Evolutionary conservation across 2,329 filamentous ascomycete species (phyloP).

Genomic region (Claviceps digitariae): DNA sequence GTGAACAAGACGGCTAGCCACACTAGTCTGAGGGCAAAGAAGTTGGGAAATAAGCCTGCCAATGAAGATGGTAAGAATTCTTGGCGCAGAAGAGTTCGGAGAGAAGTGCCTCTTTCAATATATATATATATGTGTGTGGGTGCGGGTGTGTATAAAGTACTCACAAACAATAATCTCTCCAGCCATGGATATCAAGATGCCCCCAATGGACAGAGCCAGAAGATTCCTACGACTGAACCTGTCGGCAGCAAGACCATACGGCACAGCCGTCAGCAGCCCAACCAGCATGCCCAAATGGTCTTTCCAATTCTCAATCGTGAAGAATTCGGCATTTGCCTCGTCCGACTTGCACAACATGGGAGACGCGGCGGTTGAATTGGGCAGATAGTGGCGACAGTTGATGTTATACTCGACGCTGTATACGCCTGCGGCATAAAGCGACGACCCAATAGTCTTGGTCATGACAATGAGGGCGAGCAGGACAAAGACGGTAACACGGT

Average conservation of each 20-base stretch:
- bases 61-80: too few species aligned
- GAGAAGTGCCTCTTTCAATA: too few species aligned
- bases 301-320: not conserved
- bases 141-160: too few species aligned
- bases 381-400: not conserved
- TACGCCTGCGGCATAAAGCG: not conserved
- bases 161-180: slow-evolving; percentile 3
- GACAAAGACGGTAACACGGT: not conserved
- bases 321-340: not conserved
- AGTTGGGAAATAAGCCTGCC: slow-evolving; percentile 1
- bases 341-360: not conserved
- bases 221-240: slow-evolving; percentile 4
- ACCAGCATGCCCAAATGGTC: not conserved
- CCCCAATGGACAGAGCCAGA: slow-evolving; percentile 2
- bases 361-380: not conserved
- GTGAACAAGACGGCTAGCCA: slow-evolving; percentile 2
- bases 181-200: slow-evolving; percentile 1
- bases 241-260: slow-evolving; percentile 5
- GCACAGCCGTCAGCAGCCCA: slow-evolving; percentile 1
- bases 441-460: not conserved
- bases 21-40: slow-evolving; percentile 1
- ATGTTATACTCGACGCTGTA: slow-evolving; percentile 1
- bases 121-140: too few species aligned
- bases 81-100: too few species aligned
- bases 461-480: slow-evolving; percentile 1